Percentiles rank a stretch among this genome's conserved stretches.
Conservation (phyloP, 768 basidiomycete species). For the Mycena pura region DNA sequence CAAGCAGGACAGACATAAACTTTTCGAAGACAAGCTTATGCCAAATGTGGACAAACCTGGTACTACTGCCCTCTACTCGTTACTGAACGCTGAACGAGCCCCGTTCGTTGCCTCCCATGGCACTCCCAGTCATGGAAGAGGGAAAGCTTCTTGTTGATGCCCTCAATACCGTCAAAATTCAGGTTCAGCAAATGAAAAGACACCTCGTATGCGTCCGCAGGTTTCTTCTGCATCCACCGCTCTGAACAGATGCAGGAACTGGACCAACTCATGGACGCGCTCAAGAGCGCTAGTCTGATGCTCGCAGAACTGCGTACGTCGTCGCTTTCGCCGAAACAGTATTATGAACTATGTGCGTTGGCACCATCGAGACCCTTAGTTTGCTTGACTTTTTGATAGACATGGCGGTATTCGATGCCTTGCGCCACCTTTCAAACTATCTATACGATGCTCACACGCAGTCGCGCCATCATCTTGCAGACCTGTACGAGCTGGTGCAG, state of each 20-base stretch:
- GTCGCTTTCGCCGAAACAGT: slow-evolving; percentile 93
- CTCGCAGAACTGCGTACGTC: slow-evolving; percentile 94
- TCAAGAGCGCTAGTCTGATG: slow-evolving; percentile 98
- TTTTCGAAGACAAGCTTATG: neutral
- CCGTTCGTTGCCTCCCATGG: slow-evolving; percentile 34
- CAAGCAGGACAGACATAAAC: slow-evolving; percentile 91
- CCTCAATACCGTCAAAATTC: slow-evolving; percentile 84
- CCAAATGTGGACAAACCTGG: neutral
- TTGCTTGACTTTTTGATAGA: slow-evolving; percentile 52
- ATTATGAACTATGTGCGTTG: slow-evolving; percentile 93
- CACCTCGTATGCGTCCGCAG: slow-evolving; percentile 66
- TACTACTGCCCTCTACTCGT: neutral
- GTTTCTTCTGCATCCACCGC: slow-evolving; percentile 2
- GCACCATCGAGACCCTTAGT: neutral
- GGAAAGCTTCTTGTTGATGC: slow-evolving; percentile 87
- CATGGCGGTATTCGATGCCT: slow-evolving; percentile 98
- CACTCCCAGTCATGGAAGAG: slow-evolving; percentile 67
- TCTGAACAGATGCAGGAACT: slow-evolving; percentile 63
- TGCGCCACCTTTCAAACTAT: slow-evolving; percentile 94
- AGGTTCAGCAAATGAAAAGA: slow-evolving; percentile 94
- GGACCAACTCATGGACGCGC: slow-evolving; percentile 98
- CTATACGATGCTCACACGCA: slow-evolving; percentile 95
- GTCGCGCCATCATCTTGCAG: slow-evolving; percentile 93
- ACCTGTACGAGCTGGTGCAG: slow-evolving; percentile 99
- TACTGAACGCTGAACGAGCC: neutral